A percentile compares a stretch with the other conserved stretches of the same genome.
phyloP scores from a whole-genome alignment of 164 flowering plant species.

The Amborella trichopoda region DNA sequence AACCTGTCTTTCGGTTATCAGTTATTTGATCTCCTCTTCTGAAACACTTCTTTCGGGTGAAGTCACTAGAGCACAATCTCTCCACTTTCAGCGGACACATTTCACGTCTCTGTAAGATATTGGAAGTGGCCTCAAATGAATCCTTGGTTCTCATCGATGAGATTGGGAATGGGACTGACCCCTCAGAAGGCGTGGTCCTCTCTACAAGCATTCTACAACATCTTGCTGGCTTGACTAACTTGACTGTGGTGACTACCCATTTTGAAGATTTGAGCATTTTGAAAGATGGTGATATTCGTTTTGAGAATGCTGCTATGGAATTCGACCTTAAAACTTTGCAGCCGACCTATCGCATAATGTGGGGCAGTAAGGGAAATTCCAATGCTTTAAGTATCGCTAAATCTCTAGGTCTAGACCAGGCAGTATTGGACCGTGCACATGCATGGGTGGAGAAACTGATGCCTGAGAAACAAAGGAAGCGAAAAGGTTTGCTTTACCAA shows the following conservation, averaged over 20 bases:
- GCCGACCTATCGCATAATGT: conserved; percentile 71
- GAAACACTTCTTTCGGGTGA: conserved; percentile 28
- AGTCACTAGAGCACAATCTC: conserved; percentile 91
- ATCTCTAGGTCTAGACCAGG: conserved; percentile 58
- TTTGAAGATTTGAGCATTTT: conserved; percentile 74
- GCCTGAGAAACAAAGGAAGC: conserved; percentile 30
- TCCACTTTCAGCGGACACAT: conserved; percentile 97
- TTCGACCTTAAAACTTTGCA: conserved; percentile 64
- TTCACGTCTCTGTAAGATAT: conserved; percentile 54
- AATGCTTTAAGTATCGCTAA: conserved; percentile 80
- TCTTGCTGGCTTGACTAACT: conserved; percentile 49
- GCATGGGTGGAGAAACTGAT: conserved; percentile 58
- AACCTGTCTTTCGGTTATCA: neutral
- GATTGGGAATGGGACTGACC: conserved; percentile 94
- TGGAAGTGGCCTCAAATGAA: conserved; percentile 59
- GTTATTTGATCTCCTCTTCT: conserved; percentile 17
- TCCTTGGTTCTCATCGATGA: conserved; percentile 93
- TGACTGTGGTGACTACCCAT: conserved; percentile 89
- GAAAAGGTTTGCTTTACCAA: conserved; percentile 54
- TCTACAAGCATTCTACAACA: conserved; percentile 74
- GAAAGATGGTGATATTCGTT: conserved; percentile 51
- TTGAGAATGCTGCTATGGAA: conserved; percentile 95
- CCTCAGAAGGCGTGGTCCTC: conserved; percentile 95
- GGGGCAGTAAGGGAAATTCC: conserved; percentile 86
- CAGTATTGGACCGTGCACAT: conserved; percentile 53